Evolutionary conservation across 129 eudicot species (phyloP).

Genomic region (Solidago caesia): DNA sequence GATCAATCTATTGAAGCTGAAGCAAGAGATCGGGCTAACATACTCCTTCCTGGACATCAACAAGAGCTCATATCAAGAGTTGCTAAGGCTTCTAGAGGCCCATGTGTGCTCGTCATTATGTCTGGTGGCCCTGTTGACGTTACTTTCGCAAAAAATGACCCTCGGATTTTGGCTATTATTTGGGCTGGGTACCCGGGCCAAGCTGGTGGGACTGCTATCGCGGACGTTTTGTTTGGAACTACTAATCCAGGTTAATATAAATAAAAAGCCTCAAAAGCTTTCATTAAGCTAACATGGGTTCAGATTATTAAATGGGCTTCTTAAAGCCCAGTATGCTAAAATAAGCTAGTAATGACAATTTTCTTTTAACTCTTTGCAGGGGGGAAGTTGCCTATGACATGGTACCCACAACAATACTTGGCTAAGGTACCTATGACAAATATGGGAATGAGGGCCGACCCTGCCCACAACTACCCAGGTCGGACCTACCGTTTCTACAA

Average conservation of each 20-base stretch:
- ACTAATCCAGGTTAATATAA: slow-evolving; percentile 68
- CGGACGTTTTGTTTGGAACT: slow-evolving; percentile 74
- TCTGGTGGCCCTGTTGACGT: slow-evolving; percentile 89
- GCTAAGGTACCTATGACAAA: slow-evolving; percentile 79
- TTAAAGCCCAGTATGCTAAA: neutral
- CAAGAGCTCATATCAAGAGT: slow-evolving; percentile 79
- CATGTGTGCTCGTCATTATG: slow-evolving; percentile 68
- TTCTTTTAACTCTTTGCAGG: slow-evolving; percentile 40
- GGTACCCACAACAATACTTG: slow-evolving; percentile 85
- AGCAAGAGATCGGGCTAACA: slow-evolving; percentile 51
- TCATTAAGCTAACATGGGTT: neutral
- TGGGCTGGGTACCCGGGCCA: slow-evolving; percentile 99
- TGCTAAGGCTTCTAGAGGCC: slow-evolving; percentile 79
- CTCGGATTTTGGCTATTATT: slow-evolving; percentile 54
- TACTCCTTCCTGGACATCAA: slow-evolving; percentile 85
- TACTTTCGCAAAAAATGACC: slow-evolving; percentile 68
- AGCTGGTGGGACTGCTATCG: slow-evolving; percentile 88
- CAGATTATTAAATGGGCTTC: neutral
- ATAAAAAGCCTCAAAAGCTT: neutral
- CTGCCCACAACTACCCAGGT: slow-evolving; percentile 81
- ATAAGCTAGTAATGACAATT: neutral
- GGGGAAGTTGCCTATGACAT: slow-evolving; percentile 88
- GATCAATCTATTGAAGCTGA: slow-evolving; percentile 90
- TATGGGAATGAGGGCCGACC: slow-evolving; percentile 82
- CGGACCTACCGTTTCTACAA: slow-evolving; percentile 91